A percentile compares a stretch with the other conserved stretches of the same genome.
Evolutionary conservation across 352 stramenopile genomes (phyloP).

Genomic region (Phytophthora uliginosa): DNA sequence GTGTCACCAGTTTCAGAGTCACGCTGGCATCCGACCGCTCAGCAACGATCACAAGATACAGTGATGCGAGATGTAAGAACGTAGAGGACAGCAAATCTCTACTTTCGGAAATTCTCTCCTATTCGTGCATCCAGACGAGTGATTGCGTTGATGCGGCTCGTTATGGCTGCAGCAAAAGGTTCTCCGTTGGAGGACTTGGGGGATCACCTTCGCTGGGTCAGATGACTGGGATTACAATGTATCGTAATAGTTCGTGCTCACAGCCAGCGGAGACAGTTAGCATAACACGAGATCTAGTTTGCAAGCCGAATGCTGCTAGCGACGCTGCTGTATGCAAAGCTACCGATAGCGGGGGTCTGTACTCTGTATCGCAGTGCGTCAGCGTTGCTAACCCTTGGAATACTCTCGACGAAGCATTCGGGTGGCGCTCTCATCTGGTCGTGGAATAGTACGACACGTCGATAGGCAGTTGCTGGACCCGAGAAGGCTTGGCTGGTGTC

Average conservation of each 20-base stretch:
- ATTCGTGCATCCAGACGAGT: neutral
- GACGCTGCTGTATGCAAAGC: neutral
- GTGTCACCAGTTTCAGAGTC: slow-evolving; percentile 14
- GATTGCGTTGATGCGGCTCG: neutral
- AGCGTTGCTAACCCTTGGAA: neutral
- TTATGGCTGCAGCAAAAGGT: slow-evolving; percentile 8
- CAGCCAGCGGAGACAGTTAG: slow-evolving; percentile 1
- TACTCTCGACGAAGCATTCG: slow-evolving; percentile 8
- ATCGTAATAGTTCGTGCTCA: slow-evolving; percentile 7
- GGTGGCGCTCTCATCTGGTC: slow-evolving; percentile 5
- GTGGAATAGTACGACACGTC: slow-evolving; percentile 10
- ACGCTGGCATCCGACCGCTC: neutral
- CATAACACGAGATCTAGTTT: slow-evolving; percentile 6
- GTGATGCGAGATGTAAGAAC: neutral
- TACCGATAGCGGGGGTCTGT: neutral
- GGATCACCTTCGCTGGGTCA: slow-evolving; percentile 2
- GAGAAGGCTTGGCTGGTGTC: slow-evolving; percentile 1
- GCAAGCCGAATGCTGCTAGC: neutral
- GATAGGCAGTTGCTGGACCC: neutral
- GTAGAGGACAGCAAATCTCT: neutral
- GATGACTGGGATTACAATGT: slow-evolving; percentile 3
- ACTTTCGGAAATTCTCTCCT: neutral
- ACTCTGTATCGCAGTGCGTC: slow-evolving; percentile 7
- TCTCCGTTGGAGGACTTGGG: slow-evolving; percentile 13
- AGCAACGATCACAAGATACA: slow-evolving; percentile 9